Conservation (phyloP, 176 grass and related monocot genomes). For the Elymus sibiricus region DNA sequence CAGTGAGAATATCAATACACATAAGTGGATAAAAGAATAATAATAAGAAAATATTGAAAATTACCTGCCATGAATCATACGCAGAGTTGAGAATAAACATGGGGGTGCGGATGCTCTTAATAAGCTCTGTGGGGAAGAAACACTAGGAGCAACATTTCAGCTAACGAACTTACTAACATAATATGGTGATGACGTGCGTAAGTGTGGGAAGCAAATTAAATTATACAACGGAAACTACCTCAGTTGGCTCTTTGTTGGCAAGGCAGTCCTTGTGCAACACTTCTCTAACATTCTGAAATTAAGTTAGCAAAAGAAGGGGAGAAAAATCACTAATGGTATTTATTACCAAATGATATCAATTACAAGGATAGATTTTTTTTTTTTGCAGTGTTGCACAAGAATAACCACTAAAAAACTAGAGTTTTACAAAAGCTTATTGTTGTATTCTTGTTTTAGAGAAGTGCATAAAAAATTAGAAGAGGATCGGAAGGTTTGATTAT, state of each 20-base stretch:
- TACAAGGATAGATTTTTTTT: neutral
- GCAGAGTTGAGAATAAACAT: slow-evolving; percentile 63
- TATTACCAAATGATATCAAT: neutral
- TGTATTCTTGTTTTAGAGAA: neutral
- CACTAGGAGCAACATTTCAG: slow-evolving; percentile 37
- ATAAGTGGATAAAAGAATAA: neutral
- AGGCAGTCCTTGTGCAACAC: slow-evolving; percentile 50
- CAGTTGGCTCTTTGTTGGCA: slow-evolving; percentile 29
- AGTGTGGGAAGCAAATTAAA: neutral
- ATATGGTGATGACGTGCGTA: neutral
- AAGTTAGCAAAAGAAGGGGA: neutral
- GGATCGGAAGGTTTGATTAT: neutral
- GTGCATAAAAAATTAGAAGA: neutral
- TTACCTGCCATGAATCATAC: slow-evolving; percentile 80
- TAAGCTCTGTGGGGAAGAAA: slow-evolving; percentile 63
- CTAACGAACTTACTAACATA: neutral
- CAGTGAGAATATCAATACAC: neutral
- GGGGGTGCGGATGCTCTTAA: slow-evolving; percentile 47
- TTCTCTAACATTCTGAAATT: slow-evolving; percentile 53
- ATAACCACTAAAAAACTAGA: neutral
- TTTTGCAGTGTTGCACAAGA: neutral
- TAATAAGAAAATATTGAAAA: neutral
- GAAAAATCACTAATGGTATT: neutral
- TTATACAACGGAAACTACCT: neutral
- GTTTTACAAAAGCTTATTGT: neutral